Base-by-base conservation (phyloP, 352 stramenopile species). In the Phytophthora tubulina region DNA sequence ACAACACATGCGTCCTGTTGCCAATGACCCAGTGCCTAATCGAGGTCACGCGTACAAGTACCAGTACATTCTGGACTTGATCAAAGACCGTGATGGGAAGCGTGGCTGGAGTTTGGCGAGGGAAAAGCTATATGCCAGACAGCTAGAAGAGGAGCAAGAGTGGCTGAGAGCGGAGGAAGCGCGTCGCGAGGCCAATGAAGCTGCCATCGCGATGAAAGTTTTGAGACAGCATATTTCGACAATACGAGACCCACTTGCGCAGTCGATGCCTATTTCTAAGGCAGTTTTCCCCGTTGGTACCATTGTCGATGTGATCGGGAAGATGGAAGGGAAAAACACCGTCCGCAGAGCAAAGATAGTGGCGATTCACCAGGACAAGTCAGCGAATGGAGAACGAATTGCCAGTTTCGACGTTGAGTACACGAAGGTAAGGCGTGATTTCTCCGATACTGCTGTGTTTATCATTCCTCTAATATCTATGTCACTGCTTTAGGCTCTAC, bases 1-100 rank as follows among this genome's bases (percentile, higher is more conserved):
- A 0, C 67, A 76, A 11, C 85, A 91, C 67, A 93, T 91, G 83
- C 54, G 84, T 21, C 73, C 72, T 1, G 77, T 88, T 44, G 63
- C 78, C 2, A 78, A 70, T 8, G 72, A 67, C 0, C 76, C 81
- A 14, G 77, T 88, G 32, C 51, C 70, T 3, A 70, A 79, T 21
- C 73, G 81, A 49, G 83, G 83, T 2, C 85, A 88, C 38, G 83
- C 80, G 48, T 92, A 92, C 73, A 85, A 91, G 63, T 92, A 90
- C 36, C 83, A 92, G 60, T 81, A 69, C 39, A 88, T 92, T n/a
- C 55, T 92, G 39, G 85, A 91, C 35, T 51, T 91, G 15, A 89
- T 92, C 39, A 82, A 88, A 33, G 85, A 92, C 8, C 78, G 83
- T 4, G 80, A 92, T 50, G 82, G 85, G 3, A 72, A 80, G 17